Base-by-base conservation (phyloP, 805 yeast species). In the Yamadazyma sp. region DNA sequence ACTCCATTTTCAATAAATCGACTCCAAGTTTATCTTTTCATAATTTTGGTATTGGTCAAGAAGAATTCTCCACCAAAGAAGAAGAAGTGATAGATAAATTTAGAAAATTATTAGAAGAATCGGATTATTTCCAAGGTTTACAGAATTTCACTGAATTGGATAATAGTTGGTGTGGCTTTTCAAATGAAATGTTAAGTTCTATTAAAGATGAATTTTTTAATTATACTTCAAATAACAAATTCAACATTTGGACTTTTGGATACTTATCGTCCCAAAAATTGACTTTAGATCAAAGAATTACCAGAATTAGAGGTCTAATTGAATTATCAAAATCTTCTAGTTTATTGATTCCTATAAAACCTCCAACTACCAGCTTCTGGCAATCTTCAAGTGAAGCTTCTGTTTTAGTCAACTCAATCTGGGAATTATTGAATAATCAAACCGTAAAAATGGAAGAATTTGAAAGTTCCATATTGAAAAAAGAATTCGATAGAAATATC, bases 131-230 rank as follows among this genome's bases (percentile, higher is more conserved):
- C 13, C 75, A 73, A 36, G 96, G 96, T 0, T 39, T 93, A 7
- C 84, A 83, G 45, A 32, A 86, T 0, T 50, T 80, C 2, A 73
- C 83, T 0, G 96, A 88, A 34, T 45, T 81, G 3, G 95, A 86
- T 51, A 69, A 77, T 15, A 84, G 82, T 0, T 91, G 98, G 98
- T 82, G 87, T 31, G 95, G 95, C 0, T 78, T 84, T 47, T 57
- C 85, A 4, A 54, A 60, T 26, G 67, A 69, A 30, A 45, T 79
- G 42, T 39, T 88, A 16, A 48, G 60, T n/a, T 72, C 69, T 6
- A 33, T 88, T 13, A 66, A 75, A 36, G 96, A 89, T 52, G 94
- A 86, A 48, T 81, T 74, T 47, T 63, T 80, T 47, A 63, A 60
- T 28, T 56, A 53, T 31, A 67, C 65, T 21, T 47, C 50, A 11